phyloP scores from a whole-genome alignment of 2,329 filamentous ascomycete species.

The Aspergillus calidoustus region DNA sequence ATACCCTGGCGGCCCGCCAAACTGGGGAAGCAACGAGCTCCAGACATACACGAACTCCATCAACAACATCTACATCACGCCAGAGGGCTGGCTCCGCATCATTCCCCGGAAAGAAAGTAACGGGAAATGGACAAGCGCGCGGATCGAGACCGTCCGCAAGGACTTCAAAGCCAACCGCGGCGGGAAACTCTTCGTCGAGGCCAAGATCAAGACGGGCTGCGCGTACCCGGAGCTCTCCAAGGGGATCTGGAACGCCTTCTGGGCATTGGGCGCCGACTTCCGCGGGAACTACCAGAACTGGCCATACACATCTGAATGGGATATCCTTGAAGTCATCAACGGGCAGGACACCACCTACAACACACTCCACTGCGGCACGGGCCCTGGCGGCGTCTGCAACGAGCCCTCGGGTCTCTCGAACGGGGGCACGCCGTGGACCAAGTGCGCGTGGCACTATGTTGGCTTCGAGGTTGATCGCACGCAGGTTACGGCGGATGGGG shows the following conservation, averaged over 20 bases:
- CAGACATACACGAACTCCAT: slow-evolving; percentile 7
- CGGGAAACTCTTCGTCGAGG: slow-evolving; percentile 17
- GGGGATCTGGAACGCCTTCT: slow-evolving; percentile 16
- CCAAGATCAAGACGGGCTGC: slow-evolving; percentile 1
- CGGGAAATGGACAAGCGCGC: slow-evolving; percentile 5
- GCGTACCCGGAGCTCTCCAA: neutral
- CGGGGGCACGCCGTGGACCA: slow-evolving; percentile 6
- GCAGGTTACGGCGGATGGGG: neutral
- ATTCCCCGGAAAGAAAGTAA: neutral
- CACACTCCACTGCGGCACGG: slow-evolving; percentile 7
- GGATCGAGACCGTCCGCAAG: slow-evolving; percentile 12
- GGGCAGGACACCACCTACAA: neutral
- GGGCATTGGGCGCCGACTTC: slow-evolving; percentile 6
- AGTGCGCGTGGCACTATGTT: slow-evolving; percentile 14
- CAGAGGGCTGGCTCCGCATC: neutral
- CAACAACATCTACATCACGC: slow-evolving; percentile 10
- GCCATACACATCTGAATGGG: slow-evolving; percentile 12
- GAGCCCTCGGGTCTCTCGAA: slow-evolving; percentile 6
- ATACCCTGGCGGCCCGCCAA: slow-evolving; percentile 6
- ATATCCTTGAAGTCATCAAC: slow-evolving; percentile 12
- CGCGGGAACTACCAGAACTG: slow-evolving; percentile 12
- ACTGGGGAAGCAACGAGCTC: slow-evolving; percentile 12
- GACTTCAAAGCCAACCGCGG: slow-evolving; percentile 14
- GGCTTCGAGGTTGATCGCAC: slow-evolving; percentile 19
- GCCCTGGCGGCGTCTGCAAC: slow-evolving; percentile 10